phyloP scores from a whole-genome alignment of 768 basidiomycete genomes.

The Amyloporia xantha region DNA sequence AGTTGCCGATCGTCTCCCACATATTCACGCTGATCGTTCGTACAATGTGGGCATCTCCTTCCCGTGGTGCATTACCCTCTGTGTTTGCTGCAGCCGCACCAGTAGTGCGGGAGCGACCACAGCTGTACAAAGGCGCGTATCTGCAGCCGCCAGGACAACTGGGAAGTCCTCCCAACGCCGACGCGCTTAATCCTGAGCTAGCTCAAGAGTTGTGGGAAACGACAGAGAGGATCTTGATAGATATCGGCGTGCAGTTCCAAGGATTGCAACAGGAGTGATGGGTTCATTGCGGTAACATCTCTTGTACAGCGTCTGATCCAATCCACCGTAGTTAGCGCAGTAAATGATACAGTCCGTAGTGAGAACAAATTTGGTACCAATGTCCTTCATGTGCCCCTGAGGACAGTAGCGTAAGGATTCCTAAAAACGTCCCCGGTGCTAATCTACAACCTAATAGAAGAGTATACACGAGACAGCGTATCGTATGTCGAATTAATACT shows the following conservation, averaged over 20 bases:
- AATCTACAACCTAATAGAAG: not conserved
- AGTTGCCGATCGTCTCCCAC: constrained; percentile 7
- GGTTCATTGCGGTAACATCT: too few species aligned
- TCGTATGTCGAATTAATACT: not conserved
- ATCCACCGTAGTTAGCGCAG: too few species aligned
- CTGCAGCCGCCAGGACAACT: constrained; percentile 30
- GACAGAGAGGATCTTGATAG: constrained; percentile 27
- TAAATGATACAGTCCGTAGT: too few species aligned
- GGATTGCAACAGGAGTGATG: not conserved
- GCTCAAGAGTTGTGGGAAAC: constrained; percentile 35
- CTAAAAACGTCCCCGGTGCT: not conserved
- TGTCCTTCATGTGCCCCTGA: too few species aligned
- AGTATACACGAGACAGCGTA: not conserved
- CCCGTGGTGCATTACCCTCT: constrained; percentile 14
- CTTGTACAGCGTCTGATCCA: too few species aligned
- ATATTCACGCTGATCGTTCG: constrained; percentile 10
- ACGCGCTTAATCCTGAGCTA: constrained; percentile 26
- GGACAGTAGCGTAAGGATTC: too few species aligned
- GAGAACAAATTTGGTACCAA: too few species aligned
- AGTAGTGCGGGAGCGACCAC: constrained; percentile 18
- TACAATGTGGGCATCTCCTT: constrained; percentile 7
- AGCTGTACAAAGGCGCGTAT: constrained; percentile 32
- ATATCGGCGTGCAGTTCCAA: constrained; percentile 15
- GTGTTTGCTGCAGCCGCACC: constrained; percentile 20
- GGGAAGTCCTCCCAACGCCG: constrained; percentile 16